Percentiles rank a stretch among this genome's conserved stretches.
Evolutionary conservation across 352 stramenopile genomes (phyloP).

Genomic region (Phytophthora pluvialis): DNA sequence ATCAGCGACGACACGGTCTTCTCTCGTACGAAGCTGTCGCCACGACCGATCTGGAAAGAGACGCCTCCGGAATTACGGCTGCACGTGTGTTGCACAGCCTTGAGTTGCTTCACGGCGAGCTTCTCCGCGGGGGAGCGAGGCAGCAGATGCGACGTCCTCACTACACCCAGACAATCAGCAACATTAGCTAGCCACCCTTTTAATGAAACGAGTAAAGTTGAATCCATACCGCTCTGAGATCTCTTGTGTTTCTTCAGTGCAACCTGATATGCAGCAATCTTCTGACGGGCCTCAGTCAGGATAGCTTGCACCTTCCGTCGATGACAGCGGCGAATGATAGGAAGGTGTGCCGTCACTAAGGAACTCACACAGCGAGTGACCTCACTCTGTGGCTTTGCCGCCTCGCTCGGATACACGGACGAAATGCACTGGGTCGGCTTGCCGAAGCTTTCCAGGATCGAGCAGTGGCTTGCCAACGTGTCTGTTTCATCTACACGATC

Average conservation of each 20-base stretch:
- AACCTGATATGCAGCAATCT: conserved; percentile 27
- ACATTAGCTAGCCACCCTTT: conserved; percentile 7
- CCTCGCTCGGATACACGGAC: conserved; percentile 35
- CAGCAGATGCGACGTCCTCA: conserved; percentile 6
- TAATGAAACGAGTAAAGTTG: neutral
- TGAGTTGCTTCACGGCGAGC: conserved; percentile 14
- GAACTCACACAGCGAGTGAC: conserved; percentile 32
- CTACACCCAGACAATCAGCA: neutral
- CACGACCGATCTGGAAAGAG: conserved; percentile 35
- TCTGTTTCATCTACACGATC: conserved; percentile 34
- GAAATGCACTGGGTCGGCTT: conserved; percentile 41
- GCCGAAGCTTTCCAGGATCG: conserved; percentile 42
- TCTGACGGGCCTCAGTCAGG: conserved; percentile 34
- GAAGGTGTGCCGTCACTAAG: conserved; percentile 35
- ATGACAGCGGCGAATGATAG: conserved; percentile 39
- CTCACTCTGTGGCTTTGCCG: conserved; percentile 32
- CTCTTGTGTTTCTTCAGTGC: conserved; percentile 21
- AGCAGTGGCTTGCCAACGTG: conserved; percentile 31
- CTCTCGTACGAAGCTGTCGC: too few relatives aligned
- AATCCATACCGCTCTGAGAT: conserved; percentile 19
- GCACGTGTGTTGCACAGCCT: conserved; percentile 1
- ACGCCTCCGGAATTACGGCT: conserved; percentile 1
- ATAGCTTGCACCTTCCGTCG: conserved; percentile 37
- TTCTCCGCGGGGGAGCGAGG: conserved; percentile 22
- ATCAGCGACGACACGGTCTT: conserved; percentile 28